phyloP scores from a whole-genome alignment of 306 rosid genomes.

The Quercus aquifolioides region DNA sequence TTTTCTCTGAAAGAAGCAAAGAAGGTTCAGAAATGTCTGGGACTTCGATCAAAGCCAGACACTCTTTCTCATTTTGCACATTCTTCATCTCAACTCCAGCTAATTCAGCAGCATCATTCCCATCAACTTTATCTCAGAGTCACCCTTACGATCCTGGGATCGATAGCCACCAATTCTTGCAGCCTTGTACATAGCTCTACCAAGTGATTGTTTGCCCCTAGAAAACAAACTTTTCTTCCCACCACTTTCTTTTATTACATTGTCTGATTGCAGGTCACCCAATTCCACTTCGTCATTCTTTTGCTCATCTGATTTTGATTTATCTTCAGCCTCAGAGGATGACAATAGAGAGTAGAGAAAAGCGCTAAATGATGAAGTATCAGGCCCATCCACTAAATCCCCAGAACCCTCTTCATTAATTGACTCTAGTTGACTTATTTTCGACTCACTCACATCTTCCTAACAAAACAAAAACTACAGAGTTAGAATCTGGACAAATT shows the following conservation, averaged over 20 bases:
- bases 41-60: slow-evolving; percentile 30
- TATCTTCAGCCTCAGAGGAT: slow-evolving; percentile 49
- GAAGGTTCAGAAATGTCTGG: slow-evolving; percentile 84
- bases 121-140: slow-evolving; percentile 35
- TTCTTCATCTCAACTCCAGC: slow-evolving; percentile 58
- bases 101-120: slow-evolving; percentile 26
- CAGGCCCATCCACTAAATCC: slow-evolving; percentile 70
- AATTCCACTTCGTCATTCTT: slow-evolving; percentile 37
- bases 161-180: slow-evolving; percentile 56
- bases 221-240: slow-evolving; percentile 66
- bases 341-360: slow-evolving; percentile 73
- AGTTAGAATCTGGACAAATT: background rate
- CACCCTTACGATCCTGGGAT: slow-evolving; percentile 43
- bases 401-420: slow-evolving; percentile 38
- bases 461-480: slow-evolving; percentile 22
- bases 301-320: slow-evolving; percentile 25
- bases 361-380: slow-evolving; percentile 86
- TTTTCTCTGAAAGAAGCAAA: slow-evolving; percentile 54
- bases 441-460: slow-evolving; percentile 52
- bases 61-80: slow-evolving; percentile 35
- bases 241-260: slow-evolving; percentile 45
- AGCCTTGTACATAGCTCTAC: slow-evolving; percentile 57
- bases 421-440: slow-evolving; percentile 36
- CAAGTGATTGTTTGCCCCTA: slow-evolving; percentile 66
- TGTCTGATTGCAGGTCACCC: slow-evolving; percentile 23